Conservation (phyloP, 257 asterid genomes). For the Rubia yunnanensis region DNA sequence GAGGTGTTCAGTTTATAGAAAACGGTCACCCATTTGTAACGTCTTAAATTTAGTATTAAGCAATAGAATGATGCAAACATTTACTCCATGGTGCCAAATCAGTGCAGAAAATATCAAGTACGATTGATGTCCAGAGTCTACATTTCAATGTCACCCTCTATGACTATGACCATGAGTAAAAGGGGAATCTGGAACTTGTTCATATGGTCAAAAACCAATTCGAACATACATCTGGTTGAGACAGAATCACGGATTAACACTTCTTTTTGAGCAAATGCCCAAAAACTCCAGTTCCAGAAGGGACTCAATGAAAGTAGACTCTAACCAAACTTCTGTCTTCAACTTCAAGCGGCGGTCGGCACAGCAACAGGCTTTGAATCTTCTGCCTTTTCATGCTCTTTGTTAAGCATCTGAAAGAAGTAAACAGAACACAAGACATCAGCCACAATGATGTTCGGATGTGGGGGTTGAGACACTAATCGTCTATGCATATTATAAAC, state of each 20-base stretch:
- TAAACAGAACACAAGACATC: neutral
- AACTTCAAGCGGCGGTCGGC: conserved; percentile 64
- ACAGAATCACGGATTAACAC: neutral
- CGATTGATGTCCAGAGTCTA: neutral
- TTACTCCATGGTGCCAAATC: neutral
- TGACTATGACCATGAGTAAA: neutral
- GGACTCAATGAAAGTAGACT: conserved; percentile 7
- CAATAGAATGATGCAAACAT: neutral
- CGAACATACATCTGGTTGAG: conserved; percentile 8
- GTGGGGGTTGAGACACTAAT: neutral
- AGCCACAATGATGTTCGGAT: neutral
- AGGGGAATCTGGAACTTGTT: conserved; percentile 3
- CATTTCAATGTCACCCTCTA: neutral
- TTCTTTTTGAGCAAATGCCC: neutral
- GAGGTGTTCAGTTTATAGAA: too few relatives aligned
- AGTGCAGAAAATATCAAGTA: neutral
- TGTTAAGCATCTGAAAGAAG: conserved; percentile 77
- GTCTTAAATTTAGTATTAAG: too few relatives aligned
- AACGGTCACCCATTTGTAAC: too few relatives aligned
- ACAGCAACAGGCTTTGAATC: conserved; percentile 70
- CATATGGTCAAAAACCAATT: conserved; percentile 2
- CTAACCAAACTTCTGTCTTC: conserved; percentile 9
- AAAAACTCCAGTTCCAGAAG: conserved; percentile 8
- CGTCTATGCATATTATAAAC: neutral
- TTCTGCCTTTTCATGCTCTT: conserved; percentile 86